Evolutionary conservation across 2,329 filamentous ascomycete species (phyloP), one percentile per base, ranked within the genome.

Genomic region (Alternaria viburni): DNA sequence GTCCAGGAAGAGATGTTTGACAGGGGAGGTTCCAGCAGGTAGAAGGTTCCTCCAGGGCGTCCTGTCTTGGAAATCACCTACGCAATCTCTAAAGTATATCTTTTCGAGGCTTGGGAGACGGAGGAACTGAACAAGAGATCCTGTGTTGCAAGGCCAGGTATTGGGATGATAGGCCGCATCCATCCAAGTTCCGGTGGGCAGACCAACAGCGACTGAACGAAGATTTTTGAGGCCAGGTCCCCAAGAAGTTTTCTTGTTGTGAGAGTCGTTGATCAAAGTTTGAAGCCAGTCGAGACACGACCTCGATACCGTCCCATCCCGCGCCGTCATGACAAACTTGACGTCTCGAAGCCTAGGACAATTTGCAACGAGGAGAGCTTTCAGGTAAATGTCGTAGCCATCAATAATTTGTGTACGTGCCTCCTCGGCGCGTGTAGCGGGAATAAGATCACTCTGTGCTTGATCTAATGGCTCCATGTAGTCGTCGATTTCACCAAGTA

Each of bases 1-100:
- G n/a, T 68, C 64, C 12, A 68, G 19, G n/a, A 60, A 68, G 10
- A 66, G 55, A 32, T 66, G 58, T 51, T 65, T 63, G 21, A 64
- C n/a, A 59, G 58, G 13, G 45, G 51, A 7, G 32, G 28, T 5
- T 23, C 5, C 19, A 15, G 54, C 54, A 3, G 61, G 59, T 26
- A 50, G 25, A 15, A 17, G 25, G 3, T 10, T 13, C 3, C 19
- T 45, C 25, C 49, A 68, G 6, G 61, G 41, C 8, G 30, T 58
- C 1, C 9, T 5, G n/a, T 63, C 44, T 13, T 21, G 9, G 9
- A n/a, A 36, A 36, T 36, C 8, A 25, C 17, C 30, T 2, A 21
- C 26, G 15, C 54, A 45, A 43, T 51, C 32, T 23, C 56, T 65
- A 54, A 60, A 63, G 23, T 67, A 69, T 15, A 69, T 55, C 13